These are phyloP conservation scores for Leucogyrophana mollusca DNA, from an alignment of 768 basidiomycete genomes.

Conservation along the genomic window DNA sequence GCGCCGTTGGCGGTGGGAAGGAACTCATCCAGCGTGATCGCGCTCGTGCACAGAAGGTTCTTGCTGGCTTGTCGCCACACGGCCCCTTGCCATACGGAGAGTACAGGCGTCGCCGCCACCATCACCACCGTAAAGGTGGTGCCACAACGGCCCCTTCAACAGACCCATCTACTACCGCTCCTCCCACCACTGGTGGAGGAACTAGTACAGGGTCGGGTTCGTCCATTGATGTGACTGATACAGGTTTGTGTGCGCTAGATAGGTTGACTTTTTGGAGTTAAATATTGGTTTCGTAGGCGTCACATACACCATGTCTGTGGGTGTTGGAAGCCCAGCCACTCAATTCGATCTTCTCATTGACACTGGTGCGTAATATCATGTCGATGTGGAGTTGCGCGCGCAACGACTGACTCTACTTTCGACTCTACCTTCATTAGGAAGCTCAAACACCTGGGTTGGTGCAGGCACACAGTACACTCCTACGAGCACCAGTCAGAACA, in stretches of 20 bases:
- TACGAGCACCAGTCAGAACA: conserved; percentile 44
- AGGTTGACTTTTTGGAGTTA: not conserved
- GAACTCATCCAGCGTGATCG: conserved; percentile 53
- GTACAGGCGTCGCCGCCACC: conserved; percentile 19
- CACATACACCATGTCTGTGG: conserved; percentile 52
- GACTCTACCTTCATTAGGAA: conserved; percentile 25
- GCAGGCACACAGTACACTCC: conserved; percentile 44
- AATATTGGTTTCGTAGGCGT: conserved; percentile 31
- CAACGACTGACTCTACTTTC: not conserved
- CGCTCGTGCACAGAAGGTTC: conserved; percentile 53
- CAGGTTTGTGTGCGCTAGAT: conserved; percentile 30
- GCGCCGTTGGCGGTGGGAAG: conserved; percentile 36
- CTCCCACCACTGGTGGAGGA: conserved; percentile 12
- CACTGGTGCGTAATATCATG: conserved; percentile 38
- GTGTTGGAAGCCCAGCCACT: conserved; percentile 50
- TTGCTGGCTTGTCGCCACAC: conserved; percentile 53
- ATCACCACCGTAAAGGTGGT: conserved; percentile 13
- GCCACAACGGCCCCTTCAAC: not conserved
- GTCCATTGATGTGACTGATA: conserved; percentile 57
- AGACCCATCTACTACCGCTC: conserved; percentile 19
- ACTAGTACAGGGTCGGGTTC: conserved; percentile 8
- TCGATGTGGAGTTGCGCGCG: not conserved
- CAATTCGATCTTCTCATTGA: conserved; percentile 55
- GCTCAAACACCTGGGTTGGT: conserved; percentile 58
- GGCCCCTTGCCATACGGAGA: conserved; percentile 42